Base-by-base conservation (phyloP, 1,284 basidiomycete species). In the Schizophyllum amplum region DNA sequence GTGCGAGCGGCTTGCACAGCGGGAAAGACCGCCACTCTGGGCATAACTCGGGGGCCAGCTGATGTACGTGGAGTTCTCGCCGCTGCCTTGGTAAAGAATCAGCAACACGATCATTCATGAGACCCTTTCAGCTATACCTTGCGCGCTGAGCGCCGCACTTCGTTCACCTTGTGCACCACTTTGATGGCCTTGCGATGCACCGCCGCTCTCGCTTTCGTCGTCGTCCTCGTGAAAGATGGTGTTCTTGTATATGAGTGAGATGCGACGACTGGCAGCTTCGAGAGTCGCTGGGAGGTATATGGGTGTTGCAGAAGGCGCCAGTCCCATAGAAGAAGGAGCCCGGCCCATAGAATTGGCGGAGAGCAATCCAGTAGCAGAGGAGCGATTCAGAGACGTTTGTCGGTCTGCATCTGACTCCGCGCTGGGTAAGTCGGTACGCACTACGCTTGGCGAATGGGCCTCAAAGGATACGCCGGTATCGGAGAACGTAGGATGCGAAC, bases 191-290 rank as follows among this genome's bases (percentile, higher is more conserved):
- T 60, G 59, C 55, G 62, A 63, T n/a, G 61, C 54, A 61, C 64
- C 60, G 47, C 53, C 58, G 50, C 55, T 25, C 56, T 57, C 33
- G 55, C 61, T 1, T 52, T 63, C 60, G 20, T 65, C 59, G 20
- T 56, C 57, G 52, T 61, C 59, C 15, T 81, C 75, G 42, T 76
- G 68, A 60, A 88, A 87, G 17, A 87, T 83, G 24, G 82, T 75
- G 57, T 87, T 85, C 62, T 81, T 71, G 63, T 88, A 89, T 22
- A 87, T 68, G 49, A 78, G 58, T 1, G 87, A 88, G 46, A 90
- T 82, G 25, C 83, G 74, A 15, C 73, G 72, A 65, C 77, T 83
- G 4, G 83, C 84, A 11, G 77, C 82, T 61, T 84, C 81, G 33
- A 87, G 63, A 0, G 81, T 83, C 21, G 77, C 78, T 7, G 74